Conservation (phyloP, 129 eudicot genomes). For the Ambrosia artemisiifolia region DNA sequence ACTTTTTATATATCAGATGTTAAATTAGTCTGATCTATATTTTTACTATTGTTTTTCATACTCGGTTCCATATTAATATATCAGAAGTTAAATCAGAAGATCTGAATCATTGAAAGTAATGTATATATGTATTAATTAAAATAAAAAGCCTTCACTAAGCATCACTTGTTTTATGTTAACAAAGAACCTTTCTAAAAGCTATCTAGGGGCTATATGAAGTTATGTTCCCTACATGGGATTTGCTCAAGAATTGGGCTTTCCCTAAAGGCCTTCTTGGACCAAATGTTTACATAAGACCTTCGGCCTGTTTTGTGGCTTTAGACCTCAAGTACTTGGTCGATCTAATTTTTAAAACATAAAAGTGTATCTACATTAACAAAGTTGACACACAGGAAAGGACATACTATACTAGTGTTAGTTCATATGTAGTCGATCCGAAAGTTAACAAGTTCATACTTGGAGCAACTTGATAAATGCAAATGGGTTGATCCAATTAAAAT, state of each 20-base stretch:
- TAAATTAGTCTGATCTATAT: background rate
- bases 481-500: too few relatives aligned
- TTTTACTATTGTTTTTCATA: background rate
- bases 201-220: conserved; percentile 2
- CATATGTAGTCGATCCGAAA: too few relatives aligned
- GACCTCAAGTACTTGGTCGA: background rate
- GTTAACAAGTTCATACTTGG: too few relatives aligned
- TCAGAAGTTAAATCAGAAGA: too few relatives aligned
- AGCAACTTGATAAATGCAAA: too few relatives aligned
- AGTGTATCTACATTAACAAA: background rate
- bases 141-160: background rate
- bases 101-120: too few relatives aligned
- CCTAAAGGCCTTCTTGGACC: background rate
- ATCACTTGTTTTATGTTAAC: conserved; percentile 9
- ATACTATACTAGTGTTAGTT: too few relatives aligned
- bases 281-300: background rate
- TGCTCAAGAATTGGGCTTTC: conserved; percentile 16
- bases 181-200: conserved; percentile 1
- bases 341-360: background rate
- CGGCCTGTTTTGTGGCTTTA: background rate
- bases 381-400: too few relatives aligned
- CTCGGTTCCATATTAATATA: background rate
- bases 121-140: too few relatives aligned
- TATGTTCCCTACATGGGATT: background rate
- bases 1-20: conserved; percentile 3